A percentile compares a stretch with the other conserved stretches of the same genome.
Evolutionary conservation across 2,329 filamentous ascomycete species (phyloP).

Genomic region (Venturia asperata): DNA sequence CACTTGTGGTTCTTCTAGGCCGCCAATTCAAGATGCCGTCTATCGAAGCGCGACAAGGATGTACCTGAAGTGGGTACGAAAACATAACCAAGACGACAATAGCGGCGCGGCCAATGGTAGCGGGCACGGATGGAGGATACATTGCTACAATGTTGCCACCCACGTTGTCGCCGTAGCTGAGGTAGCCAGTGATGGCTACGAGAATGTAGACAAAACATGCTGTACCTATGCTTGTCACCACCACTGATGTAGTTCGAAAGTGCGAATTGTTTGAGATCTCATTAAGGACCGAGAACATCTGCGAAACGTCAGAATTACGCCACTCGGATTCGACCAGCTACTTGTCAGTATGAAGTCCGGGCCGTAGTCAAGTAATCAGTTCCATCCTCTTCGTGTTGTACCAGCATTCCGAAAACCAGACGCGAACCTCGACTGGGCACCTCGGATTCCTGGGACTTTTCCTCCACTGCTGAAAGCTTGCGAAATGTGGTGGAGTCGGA

Average conservation of each 20-base stretch:
- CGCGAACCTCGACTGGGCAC: too few relatives aligned
- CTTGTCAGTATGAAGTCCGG: too few relatives aligned
- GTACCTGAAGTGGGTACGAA: conserved; percentile 89
- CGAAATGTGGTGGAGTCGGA: too few relatives aligned
- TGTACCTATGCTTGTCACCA: conserved; percentile 76
- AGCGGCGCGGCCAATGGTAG: conserved; percentile 87
- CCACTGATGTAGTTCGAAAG: conserved; percentile 67
- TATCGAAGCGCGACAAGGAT: conserved; percentile 90
- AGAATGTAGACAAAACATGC: conserved; percentile 83
- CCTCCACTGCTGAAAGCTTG: too few relatives aligned
- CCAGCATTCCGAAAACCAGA: too few relatives aligned
- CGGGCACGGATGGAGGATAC: conserved; percentile 71
- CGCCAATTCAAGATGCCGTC: conserved; percentile 94
- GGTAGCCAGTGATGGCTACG: conserved; percentile 89
- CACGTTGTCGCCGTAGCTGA: conserved; percentile 88
- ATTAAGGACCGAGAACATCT: conserved; percentile 99
- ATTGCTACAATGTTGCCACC: conserved; percentile 90
- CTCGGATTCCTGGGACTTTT: too few relatives aligned
- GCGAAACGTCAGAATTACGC: conserved; percentile 19
- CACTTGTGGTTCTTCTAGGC: conserved; percentile 38
- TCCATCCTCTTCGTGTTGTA: too few relatives aligned
- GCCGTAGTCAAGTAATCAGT: too few relatives aligned
- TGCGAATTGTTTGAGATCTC: conserved; percentile 84
- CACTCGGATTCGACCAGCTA: not conserved
- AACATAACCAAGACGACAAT: conserved; percentile 96